phyloP scores from a whole-genome alignment of 2,329 filamentous ascomycete species.

The Fusarium foetens region DNA sequence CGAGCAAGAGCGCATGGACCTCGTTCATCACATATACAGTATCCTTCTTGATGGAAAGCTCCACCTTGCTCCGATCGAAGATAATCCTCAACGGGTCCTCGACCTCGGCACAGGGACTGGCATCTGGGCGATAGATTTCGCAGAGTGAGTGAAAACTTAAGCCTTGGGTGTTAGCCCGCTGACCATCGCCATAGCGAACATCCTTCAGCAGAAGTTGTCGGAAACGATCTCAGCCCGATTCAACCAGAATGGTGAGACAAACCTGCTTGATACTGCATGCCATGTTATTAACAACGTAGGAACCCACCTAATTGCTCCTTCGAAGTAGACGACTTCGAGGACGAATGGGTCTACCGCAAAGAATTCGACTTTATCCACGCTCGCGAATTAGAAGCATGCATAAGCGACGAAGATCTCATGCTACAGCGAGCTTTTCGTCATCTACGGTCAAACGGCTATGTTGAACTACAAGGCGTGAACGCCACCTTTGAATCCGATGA shows the following conservation, averaged over 20 bases:
- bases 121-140: too few species aligned
- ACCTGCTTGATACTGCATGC: too few species aligned
- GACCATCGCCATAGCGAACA: too few species aligned
- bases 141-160: too few species aligned
- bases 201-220: conserved; percentile 16
- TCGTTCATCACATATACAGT: too few species aligned
- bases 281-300: not conserved
- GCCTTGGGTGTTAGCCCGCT: too few species aligned
- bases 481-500: conserved; percentile 10
- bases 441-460: not conserved
- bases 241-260: conserved; percentile 17
- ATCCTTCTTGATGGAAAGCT: too few species aligned
- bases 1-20: too few species aligned
- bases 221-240: conserved; percentile 28
- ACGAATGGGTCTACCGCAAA: conserved; percentile 15
- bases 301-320: conserved; percentile 24
- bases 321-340: conserved; percentile 25
- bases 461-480: conserved; percentile 16
- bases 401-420: not conserved
- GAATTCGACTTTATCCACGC: conserved; percentile 21
- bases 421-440: not conserved
- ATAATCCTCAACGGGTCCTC: too few species aligned
- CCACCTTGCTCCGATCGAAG: too few species aligned
- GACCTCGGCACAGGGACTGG: too few species aligned
- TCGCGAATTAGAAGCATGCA: conserved; percentile 19